Evolutionary conservation across 257 asterid genomes (phyloP).

Genomic region (Gentiana straminea): DNA sequence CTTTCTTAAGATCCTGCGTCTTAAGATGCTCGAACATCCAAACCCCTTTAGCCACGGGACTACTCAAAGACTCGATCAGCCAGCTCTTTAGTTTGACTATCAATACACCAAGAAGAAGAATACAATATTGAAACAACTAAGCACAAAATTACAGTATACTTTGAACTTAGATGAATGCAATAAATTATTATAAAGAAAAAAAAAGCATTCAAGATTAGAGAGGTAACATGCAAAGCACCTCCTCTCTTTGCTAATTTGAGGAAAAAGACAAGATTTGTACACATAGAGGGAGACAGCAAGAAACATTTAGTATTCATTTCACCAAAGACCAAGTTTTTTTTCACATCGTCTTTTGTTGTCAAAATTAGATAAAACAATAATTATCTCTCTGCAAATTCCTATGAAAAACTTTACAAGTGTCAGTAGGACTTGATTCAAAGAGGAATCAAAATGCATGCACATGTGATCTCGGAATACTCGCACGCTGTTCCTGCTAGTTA

Average conservation of each 20-base stretch:
- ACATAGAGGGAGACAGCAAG: slow-evolving; percentile 20
- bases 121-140: too few relatives aligned
- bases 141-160: too few relatives aligned
- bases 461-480: slow-evolving; percentile 1
- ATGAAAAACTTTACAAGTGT: slow-evolving; percentile 8
- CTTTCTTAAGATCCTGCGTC: too few relatives aligned
- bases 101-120: too few relatives aligned
- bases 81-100: too few relatives aligned
- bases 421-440: slow-evolving; percentile 4
- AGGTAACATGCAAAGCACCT: slow-evolving; percentile 20
- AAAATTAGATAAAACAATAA: slow-evolving; percentile 10
- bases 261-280: slow-evolving; percentile 12
- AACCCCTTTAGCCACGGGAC: too few relatives aligned
- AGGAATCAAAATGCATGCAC: background rate
- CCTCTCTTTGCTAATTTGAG: background rate
- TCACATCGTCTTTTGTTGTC: background rate
- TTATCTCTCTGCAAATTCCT: slow-evolving; percentile 6
- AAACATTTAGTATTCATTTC: slow-evolving; percentile 1
- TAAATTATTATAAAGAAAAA: background rate
- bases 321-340: slow-evolving; percentile 6
- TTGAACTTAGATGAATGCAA: too few relatives aligned
- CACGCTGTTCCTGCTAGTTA: slow-evolving; percentile 4
- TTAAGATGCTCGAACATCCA: too few relatives aligned
- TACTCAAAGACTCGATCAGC: too few relatives aligned
- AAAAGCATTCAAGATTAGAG: slow-evolving; percentile 1